Conservation (phyloP, 805 yeast genomes). For the Kodamaea fukazawae region DNA sequence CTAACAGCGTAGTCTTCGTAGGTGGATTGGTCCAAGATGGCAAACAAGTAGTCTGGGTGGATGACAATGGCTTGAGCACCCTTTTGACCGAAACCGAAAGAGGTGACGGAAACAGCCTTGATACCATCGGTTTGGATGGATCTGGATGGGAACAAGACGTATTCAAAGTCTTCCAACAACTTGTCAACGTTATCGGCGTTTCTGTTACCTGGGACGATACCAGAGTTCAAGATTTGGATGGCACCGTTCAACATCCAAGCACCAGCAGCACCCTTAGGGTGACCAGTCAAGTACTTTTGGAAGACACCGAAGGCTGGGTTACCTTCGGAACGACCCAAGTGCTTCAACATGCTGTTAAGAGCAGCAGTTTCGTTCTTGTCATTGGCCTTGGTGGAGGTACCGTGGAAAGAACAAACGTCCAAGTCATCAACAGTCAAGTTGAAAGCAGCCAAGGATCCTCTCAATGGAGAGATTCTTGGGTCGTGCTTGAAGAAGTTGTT, state of each 20-base stretch:
- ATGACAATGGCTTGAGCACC: constrained; percentile 94
- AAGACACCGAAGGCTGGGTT: constrained; percentile 96
- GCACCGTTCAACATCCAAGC: constrained; percentile 99
- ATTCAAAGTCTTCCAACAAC: constrained; percentile 75
- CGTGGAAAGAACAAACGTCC: constrained; percentile 97
- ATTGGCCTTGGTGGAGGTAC: constrained; percentile 97
- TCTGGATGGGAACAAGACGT: constrained; percentile 92
- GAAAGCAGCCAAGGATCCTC: constrained; percentile 95
- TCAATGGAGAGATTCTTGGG: constrained; percentile 91
- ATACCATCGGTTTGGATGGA: constrained; percentile 93
- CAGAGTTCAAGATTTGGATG: constrained; percentile 85
- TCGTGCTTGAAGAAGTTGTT: constrained; percentile 88
- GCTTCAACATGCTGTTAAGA: constrained; percentile 87
- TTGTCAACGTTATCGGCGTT: constrained; percentile 96
- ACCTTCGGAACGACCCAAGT: constrained; percentile 95
- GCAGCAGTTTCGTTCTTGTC: constrained; percentile 97
- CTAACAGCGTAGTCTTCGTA: constrained; percentile 70
- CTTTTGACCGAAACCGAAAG: constrained; percentile 99
- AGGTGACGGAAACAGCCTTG: constrained; percentile 94
- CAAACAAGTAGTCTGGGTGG: constrained; percentile 91
- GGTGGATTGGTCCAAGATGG: constrained; percentile 67
- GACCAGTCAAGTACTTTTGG: constrained; percentile 99
- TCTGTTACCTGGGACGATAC: constrained; percentile 97
- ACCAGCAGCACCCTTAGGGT: constrained; percentile 99
- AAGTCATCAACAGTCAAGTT: constrained; percentile 92